Conservation (phyloP, 2,329 filamentous ascomycete genomes). For the Blastomyces percursus region DNA sequence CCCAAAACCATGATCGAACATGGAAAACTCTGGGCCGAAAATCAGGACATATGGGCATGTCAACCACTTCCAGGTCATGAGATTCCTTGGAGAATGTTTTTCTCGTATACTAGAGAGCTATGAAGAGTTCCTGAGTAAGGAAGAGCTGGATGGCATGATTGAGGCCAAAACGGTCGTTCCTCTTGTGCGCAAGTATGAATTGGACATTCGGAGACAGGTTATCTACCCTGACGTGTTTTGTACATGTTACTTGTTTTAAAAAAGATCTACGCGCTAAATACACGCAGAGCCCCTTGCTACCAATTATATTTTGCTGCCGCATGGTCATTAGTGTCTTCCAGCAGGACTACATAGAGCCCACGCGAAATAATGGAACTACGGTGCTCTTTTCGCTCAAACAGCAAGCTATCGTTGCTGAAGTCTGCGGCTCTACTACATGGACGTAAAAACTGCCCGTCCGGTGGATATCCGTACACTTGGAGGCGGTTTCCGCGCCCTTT, state of each 20-base stretch:
- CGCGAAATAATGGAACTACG: not conserved
- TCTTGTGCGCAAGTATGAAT: not conserved
- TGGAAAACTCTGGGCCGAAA: not conserved
- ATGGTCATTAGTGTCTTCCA: not conserved
- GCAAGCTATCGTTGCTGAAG: not conserved
- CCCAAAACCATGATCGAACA: not conserved
- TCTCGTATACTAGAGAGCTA: not conserved
- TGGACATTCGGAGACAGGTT: not conserved
- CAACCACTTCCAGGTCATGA: not conserved
- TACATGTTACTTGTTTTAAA: not conserved
- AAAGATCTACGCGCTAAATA: too few species aligned
- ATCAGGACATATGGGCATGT: not conserved
- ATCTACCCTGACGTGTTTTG: not conserved
- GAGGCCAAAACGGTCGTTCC: not conserved
- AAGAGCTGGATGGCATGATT: not conserved
- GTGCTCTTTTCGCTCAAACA: not conserved
- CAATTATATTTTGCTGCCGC: not conserved
- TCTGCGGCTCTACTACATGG: not conserved
- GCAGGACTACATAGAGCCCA: not conserved
- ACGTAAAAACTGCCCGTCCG: not conserved
- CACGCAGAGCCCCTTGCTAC: not conserved
- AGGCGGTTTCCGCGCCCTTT: not conserved
- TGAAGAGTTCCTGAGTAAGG: not conserved
- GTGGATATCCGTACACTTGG: not conserved
- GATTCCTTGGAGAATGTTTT: not conserved